A percentile compares a stretch with the other conserved stretches of the same genome.
Evolutionary conservation across 2,329 filamentous ascomycete species (phyloP).

Genomic region (Phymatotrichopsis omnivora): DNA sequence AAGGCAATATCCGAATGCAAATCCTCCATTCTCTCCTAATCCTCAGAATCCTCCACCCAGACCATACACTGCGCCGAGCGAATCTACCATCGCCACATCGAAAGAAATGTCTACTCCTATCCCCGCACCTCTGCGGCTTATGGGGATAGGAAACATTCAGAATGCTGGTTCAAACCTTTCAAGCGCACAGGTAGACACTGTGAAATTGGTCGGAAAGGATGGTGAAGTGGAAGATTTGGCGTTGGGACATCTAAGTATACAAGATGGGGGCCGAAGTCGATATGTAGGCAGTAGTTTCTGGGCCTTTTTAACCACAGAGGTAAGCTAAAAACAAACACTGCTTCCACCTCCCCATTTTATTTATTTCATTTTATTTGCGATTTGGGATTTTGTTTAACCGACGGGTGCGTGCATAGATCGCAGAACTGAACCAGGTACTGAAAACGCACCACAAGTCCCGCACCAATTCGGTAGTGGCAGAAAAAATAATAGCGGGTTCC

Average conservation of each 20-base stretch:
- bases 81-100: too few species aligned
- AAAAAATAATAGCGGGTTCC: too few species aligned
- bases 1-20: too few species aligned
- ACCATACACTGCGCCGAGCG: too few species aligned
- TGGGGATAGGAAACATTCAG: too few species aligned
- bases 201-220: conserved; percentile 1
- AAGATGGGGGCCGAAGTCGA: conserved; percentile 29
- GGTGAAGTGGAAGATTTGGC: conserved; percentile 26
- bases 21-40: too few species aligned
- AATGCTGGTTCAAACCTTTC: too few species aligned
- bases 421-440: conserved; percentile 29
- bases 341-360: background rate
- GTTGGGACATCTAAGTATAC: conserved; percentile 31
- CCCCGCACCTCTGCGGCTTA: too few species aligned
- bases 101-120: too few species aligned
- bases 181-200: conserved; percentile 7
- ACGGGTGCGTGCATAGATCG: too few species aligned
- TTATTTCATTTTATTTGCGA: background rate
- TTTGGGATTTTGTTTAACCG: background rate
- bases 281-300: conserved; percentile 31
- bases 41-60: too few species aligned
- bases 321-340: conserved; percentile 8
- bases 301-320: conserved; percentile 30
- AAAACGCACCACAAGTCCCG: conserved; percentile 16
- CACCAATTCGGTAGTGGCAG: too few species aligned